phyloP scores from a whole-genome alignment of 2,329 filamentous ascomycete genomes.

The Rhexocercosporidium sp. region DNA sequence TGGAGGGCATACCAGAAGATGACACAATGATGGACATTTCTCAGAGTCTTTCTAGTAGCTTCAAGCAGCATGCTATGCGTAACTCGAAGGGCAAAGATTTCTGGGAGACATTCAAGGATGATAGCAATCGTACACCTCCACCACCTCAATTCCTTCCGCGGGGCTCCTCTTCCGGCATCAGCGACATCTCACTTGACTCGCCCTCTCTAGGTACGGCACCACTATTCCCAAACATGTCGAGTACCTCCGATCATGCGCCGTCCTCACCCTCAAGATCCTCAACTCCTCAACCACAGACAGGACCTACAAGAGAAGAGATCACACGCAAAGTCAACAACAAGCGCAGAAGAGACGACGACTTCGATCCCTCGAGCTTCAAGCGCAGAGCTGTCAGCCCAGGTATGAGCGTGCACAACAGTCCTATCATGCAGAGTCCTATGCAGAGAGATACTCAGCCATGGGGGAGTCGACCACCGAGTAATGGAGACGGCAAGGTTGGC shows the following conservation, averaged over 20 bases:
- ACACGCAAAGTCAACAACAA: conserved; percentile 80
- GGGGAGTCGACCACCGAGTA: conserved; percentile 73
- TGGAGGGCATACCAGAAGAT: conserved; percentile 75
- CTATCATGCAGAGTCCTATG: conserved; percentile 82
- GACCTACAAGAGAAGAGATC: conserved; percentile 73
- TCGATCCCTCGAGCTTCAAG: conserved; percentile 88
- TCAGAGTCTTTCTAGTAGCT: conserved; percentile 62
- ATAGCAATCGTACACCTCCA: conserved; percentile 57
- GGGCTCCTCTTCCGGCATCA: conserved; percentile 63
- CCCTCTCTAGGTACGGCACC: conserved; percentile 37
- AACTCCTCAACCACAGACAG: conserved; percentile 42
- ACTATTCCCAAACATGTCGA: conserved; percentile 28
- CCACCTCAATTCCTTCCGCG: conserved; percentile 63
- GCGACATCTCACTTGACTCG: conserved; percentile 59
- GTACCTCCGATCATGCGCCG: conserved; percentile 29
- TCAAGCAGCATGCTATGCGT: conserved; percentile 74
- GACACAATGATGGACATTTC: conserved; percentile 64
- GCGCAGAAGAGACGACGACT: conserved; percentile 87
- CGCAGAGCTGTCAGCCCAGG: conserved; percentile 89
- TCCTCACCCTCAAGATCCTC: conserved; percentile 41
- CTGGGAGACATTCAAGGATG: conserved; percentile 81
- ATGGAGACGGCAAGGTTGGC: conserved; percentile 54
- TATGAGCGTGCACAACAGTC: conserved; percentile 89
- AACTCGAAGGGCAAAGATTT: conserved; percentile 76
- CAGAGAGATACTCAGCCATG: conserved; percentile 73